Evolutionary conservation across 306 rosid species (phyloP).

Genomic region (Dryas octopetala): DNA sequence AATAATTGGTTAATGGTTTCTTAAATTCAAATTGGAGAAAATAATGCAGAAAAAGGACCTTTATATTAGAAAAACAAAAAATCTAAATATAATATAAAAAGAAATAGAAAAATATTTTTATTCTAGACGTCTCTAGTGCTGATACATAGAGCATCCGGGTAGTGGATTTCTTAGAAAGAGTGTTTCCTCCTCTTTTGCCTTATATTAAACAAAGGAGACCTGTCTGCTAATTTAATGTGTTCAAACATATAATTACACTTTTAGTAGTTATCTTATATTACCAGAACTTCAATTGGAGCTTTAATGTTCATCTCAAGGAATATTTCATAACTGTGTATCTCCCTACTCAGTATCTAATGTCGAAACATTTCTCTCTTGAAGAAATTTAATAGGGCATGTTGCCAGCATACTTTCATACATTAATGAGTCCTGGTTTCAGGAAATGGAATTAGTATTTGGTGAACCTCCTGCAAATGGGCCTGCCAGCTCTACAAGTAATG

Average conservation of each 20-base stretch:
- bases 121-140: too few species aligned
- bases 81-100: too few species aligned
- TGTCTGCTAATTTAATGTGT: not conserved
- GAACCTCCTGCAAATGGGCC: conserved; percentile 47
- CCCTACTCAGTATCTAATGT: not conserved
- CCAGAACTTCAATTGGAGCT: not conserved
- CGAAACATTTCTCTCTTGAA: not conserved
- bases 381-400: not conserved
- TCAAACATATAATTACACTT: not conserved
- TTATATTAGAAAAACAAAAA: too few species aligned
- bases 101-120: too few species aligned
- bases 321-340: not conserved
- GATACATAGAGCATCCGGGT: too few species aligned
- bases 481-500: conserved; percentile 41
- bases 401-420: not conserved
- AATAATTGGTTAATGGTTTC: too few species aligned
- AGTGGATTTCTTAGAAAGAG: too few species aligned
- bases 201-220: not conserved
- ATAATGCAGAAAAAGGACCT: too few species aligned
- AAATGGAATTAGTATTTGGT: conserved; percentile 80
- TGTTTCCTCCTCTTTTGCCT: not conserved
- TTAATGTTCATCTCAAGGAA: not conserved
- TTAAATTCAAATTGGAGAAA: too few species aligned
- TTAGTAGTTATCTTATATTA: not conserved
- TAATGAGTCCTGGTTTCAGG: conserved; percentile 43